Evolutionary conservation across 768 basidiomycete species (phyloP), one percentile per base, ranked within the genome.

Genomic region (Suillus luteus): DNA sequence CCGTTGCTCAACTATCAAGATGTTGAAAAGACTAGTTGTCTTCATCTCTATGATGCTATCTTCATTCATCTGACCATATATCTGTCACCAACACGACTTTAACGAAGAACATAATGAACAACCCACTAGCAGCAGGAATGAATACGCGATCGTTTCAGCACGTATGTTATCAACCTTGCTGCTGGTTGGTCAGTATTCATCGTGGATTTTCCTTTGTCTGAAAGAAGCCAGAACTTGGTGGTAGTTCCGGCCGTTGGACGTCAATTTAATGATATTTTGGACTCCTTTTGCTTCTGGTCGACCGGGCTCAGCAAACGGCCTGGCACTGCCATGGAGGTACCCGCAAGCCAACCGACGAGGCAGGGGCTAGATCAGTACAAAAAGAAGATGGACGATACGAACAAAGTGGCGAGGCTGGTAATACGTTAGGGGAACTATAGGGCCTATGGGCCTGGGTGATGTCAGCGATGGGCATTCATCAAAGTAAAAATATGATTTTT

Each of bases 21-120:
- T 54, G 31, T n/a, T n/a, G 52, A 54, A 54, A n/a, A 52, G 15
- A 54, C 52, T n/a, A 35, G 31, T 54, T 31, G 19, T 52, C 51
- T 52, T 17, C 17, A 2, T 52, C 51, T 31, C 15, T 10, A 51
- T 52, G 11, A 46, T 46, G 2, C 48, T 44, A 22, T 51, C 27
- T 51, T 27, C 49, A 27, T 48, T 48, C 11, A 3, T 6, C n/a
- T 31, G 31, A 31, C 31, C 3, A 31, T 4, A 31, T 31, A 31
- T 31, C 31, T 31, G 31, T 31, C 31, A 31, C 14, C 7, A 5
- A 24, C 6, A 24, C 12, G 15, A 17, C 40, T 14, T 49, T 7
- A 14, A 24, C n/a, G 5, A n/a, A 22, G 11, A 22, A 12, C 5
- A 22, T 22, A 19, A 31, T 24, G 51, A 17, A 17, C 27, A 19